Evolutionary conservation across 805 yeast genomes (phyloP).

Genomic region (Brettanomyces anomalus): DNA sequence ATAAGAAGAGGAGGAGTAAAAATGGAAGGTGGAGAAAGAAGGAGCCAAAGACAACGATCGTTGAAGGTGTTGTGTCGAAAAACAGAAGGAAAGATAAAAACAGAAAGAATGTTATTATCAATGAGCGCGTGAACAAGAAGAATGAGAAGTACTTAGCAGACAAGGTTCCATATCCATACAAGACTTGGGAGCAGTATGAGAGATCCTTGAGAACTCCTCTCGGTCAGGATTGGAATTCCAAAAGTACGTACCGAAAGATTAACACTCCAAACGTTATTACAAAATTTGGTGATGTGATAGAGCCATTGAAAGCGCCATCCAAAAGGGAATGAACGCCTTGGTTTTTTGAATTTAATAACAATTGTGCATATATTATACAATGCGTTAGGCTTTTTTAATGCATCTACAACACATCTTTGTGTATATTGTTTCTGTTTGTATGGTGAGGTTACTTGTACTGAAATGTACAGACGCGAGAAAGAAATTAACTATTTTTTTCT

Average conservation of each 20-base stretch:
- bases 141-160: slow-evolving; percentile 76
- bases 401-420: too few species aligned
- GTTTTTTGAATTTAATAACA: too few species aligned
- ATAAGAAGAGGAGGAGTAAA: slow-evolving; percentile 12
- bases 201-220: slow-evolving; percentile 90
- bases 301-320: slow-evolving; percentile 55
- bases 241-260: slow-evolving; percentile 75
- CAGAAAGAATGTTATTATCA: slow-evolving; percentile 75
- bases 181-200: slow-evolving; percentile 90
- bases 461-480: too few species aligned
- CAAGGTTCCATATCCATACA: slow-evolving; percentile 93
- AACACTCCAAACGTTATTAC: slow-evolving; percentile 84
- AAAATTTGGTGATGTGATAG: slow-evolving; percentile 83
- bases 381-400: too few species aligned
- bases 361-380: too few species aligned
- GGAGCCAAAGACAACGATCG: slow-evolving; percentile 57
- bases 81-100: slow-evolving; percentile 73
- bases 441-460: too few species aligned
- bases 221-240: slow-evolving; percentile 93
- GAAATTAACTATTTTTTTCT: too few species aligned
- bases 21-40: slow-evolving; percentile 33
- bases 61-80: slow-evolving; percentile 66
- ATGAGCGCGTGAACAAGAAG: slow-evolving; percentile 80
- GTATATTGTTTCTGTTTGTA: too few species aligned
- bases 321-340: background rate